These are phyloP conservation scores for Poa annua DNA, from an alignment of 176 grass and related monocot species.

Conservation along the genomic window DNA sequence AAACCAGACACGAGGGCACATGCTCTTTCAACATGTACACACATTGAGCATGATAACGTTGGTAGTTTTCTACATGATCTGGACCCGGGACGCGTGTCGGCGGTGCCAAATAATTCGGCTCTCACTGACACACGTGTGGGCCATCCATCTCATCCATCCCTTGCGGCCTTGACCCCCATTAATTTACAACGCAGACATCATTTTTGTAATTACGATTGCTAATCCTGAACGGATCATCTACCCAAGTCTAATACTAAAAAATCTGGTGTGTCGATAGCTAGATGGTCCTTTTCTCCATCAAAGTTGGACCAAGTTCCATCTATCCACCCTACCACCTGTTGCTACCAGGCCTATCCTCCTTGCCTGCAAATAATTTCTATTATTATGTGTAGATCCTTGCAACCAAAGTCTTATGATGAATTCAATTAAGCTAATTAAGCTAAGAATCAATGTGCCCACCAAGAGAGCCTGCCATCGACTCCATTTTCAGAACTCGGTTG, in stretches of 20 bases:
- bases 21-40: too few relatives aligned
- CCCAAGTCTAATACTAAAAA: neutral
- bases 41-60: neutral
- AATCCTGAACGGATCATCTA: neutral
- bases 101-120: neutral
- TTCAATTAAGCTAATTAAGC: neutral
- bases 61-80: neutral
- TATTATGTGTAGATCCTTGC: neutral
- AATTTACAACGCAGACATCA: neutral
- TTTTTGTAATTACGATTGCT: too few relatives aligned
- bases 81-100: neutral
- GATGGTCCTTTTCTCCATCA: conserved; percentile 27
- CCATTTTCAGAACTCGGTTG: too few relatives aligned
- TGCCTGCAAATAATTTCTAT: neutral
- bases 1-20: too few relatives aligned
- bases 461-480: neutral
- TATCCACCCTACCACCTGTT: neutral
- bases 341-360: neutral
- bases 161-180: neutral
- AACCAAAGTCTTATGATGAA: neutral
- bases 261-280: neutral
- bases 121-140: neutral
- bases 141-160: neutral
- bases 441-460: neutral
- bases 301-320: conserved; percentile 5